Evolutionary conservation across 352 stramenopile genomes (phyloP), one percentile per base, ranked within the genome.

Genomic region (Phytopythium vexans): DNA sequence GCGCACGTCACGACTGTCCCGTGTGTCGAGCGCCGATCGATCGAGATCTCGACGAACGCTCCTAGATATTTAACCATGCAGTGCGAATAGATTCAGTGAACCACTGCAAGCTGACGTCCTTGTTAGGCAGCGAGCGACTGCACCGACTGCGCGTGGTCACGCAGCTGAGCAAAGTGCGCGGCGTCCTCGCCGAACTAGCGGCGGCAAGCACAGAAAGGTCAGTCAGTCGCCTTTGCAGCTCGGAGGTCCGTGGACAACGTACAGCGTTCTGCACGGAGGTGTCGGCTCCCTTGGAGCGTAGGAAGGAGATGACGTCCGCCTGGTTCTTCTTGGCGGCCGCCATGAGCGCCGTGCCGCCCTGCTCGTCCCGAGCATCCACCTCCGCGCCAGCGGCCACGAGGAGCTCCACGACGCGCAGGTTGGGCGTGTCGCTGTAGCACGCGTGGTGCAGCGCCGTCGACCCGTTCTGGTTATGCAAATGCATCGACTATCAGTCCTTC

Each of bases 261-360:
- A 76, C 72, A 43, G 59, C 56, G 37, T 88, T 87, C 61, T 77
- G 74, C 39, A 74, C 52, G 32, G 69, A 66, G 4, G 57, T 47
- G 52, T 89, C 74, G 9, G 81, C 76, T 14, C 78, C 81, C 4
- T 74, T 66, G 7, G 74, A 60, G 31, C 74, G 68, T 38, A 91
- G 51, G 49, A 71, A 74, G 31, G 78, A 56, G 42, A 89, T 81
- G 6, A 70, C 68, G 43, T 82, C 74, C 4, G 68, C 74, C 64
- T 91, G 81, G 49, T 82, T 84, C 57, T 86, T 89, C 58, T 88
- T 90, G 50, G 78, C 74, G 6, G 82, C 79, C 41, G 89, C 73
- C 58, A 88, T 85, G 31, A 92, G 52, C 40, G 82, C 71, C 31
- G 82, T 84, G 56, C 72, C 77, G 33, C 71, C 63, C 35, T 89